phyloP scores from a whole-genome alignment of 495 filamentous ascomycete genomes.

The Neurospora africana region DNA sequence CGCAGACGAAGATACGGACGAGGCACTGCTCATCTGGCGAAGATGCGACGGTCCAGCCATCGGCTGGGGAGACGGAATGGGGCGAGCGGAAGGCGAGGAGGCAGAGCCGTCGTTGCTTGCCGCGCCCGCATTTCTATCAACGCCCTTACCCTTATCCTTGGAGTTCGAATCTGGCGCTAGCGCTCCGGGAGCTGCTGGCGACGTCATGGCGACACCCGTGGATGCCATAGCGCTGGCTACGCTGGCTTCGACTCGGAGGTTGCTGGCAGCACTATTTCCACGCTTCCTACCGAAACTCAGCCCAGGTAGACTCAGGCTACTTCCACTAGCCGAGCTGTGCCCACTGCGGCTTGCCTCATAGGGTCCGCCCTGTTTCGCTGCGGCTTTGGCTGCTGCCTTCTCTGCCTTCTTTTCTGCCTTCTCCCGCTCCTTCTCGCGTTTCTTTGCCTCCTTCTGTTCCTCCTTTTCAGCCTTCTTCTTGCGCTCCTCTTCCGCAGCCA shows the following conservation, averaged over 20 bases:
- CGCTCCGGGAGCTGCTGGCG: constrained; percentile 9
- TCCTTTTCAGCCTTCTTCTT: constrained; percentile 73
- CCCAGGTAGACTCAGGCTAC: constrained; percentile 36
- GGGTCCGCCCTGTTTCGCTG: constrained; percentile 41
- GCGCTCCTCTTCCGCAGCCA: constrained; percentile 85
- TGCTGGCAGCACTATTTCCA: constrained; percentile 44
- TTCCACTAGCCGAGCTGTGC: constrained; percentile 39
- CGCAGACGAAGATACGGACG: constrained; percentile 67
- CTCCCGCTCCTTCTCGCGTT: constrained; percentile 61
- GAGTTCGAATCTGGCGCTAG: constrained; percentile 10
- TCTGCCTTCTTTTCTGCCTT: constrained; percentile 77
- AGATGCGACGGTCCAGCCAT: constrained; percentile 54
- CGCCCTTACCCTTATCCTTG: constrained; percentile 69
- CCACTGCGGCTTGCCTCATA: constrained; percentile 33
- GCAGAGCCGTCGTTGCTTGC: constrained; percentile 10
- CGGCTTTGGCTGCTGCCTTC: constrained; percentile 64
- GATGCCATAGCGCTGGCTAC: constrained; percentile 21
- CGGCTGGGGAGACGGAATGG: constrained; percentile 30
- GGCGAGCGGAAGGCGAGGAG: constrained; percentile 16
- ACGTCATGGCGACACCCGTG: constrained; percentile 16
- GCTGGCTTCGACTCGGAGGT: constrained; percentile 35
- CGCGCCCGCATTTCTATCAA: constrained; percentile 44
- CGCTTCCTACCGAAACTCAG: constrained; percentile 39
- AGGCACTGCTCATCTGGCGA: constrained; percentile 71
- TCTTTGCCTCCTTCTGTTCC: constrained; percentile 63